These are phyloP conservation scores for Eutypa lata DNA, from an alignment of 2,329 filamentous ascomycete genomes.

Conservation along the genomic window DNA sequence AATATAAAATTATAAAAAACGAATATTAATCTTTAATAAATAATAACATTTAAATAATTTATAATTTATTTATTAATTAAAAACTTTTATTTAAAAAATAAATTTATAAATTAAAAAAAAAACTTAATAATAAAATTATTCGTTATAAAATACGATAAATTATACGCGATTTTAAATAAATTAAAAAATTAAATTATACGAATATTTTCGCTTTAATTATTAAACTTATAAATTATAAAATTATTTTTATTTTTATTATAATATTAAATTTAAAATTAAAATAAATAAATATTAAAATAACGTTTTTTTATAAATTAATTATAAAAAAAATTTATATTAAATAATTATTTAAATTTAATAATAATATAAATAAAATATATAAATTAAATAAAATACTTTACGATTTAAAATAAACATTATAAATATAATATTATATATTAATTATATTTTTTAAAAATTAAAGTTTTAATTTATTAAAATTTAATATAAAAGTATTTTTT, in stretches of 20 bases:
- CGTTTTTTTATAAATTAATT: background rate
- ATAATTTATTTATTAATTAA: background rate
- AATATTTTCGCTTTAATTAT: too few species aligned
- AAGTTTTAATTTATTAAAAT: constrained; percentile 3
- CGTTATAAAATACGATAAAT: background rate
- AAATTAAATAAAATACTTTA: background rate
- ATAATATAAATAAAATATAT: constrained; percentile 2
- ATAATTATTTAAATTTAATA: too few species aligned
- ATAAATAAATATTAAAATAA: constrained; percentile 6
- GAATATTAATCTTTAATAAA: constrained; percentile 7
- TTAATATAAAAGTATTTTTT: constrained; percentile 6
- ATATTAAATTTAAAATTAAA: constrained; percentile 6
- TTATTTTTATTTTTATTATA: constrained; percentile 1
- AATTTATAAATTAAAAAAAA: background rate
- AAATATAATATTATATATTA: constrained; percentile 4
- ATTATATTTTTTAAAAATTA: background rate
- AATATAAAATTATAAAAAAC: constrained; percentile 1
- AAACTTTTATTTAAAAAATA: too few species aligned
- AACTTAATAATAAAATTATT: background rate
- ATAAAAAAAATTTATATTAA: too few species aligned
- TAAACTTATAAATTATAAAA: too few species aligned
- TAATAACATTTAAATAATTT: constrained; percentile 1
- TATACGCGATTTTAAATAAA: background rate
- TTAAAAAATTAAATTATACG: background rate
- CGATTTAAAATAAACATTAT: too few species aligned